Evolutionary conservation across 306 rosid species (phyloP).

Genomic region (Quillaja saponaria): DNA sequence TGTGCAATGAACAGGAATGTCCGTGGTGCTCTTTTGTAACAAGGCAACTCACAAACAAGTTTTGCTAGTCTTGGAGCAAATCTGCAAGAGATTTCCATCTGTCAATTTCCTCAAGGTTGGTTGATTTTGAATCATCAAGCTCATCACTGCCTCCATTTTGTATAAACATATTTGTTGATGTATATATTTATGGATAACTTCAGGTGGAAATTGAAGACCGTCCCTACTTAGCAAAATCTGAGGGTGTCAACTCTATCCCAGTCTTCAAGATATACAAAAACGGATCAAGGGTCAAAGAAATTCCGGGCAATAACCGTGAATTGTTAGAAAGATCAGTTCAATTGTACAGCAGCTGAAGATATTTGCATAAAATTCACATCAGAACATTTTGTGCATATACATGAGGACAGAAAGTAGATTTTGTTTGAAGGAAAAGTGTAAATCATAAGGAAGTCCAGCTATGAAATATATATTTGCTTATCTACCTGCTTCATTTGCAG

Average conservation of each 20-base stretch:
- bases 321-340: constrained; percentile 74
- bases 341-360: constrained; percentile 65
- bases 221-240: constrained; percentile 78
- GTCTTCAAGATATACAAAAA: constrained; percentile 91
- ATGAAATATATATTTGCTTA: constrained; percentile 22
- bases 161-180: background rate
- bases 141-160: too few relatives aligned
- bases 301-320: constrained; percentile 61
- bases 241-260: constrained; percentile 68
- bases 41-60: constrained; percentile 60
- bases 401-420: constrained; percentile 8
- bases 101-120: constrained; percentile 91
- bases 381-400: constrained; percentile 24
- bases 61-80: constrained; percentile 66
- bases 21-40: constrained; percentile 81
- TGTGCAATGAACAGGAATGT: constrained; percentile 62
- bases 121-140: constrained; percentile 2
- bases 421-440: constrained; percentile 1
- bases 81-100: constrained; percentile 80
- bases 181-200: constrained; percentile 11
- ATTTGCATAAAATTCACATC: constrained; percentile 14
- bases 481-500: constrained; percentile 17
- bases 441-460: background rate
- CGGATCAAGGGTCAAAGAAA: constrained; percentile 81
- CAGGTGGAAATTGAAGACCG: constrained; percentile 93